Conservation (phyloP, 2,329 filamentous ascomycete genomes). For the Thermothelomyces thermophilus region DNA sequence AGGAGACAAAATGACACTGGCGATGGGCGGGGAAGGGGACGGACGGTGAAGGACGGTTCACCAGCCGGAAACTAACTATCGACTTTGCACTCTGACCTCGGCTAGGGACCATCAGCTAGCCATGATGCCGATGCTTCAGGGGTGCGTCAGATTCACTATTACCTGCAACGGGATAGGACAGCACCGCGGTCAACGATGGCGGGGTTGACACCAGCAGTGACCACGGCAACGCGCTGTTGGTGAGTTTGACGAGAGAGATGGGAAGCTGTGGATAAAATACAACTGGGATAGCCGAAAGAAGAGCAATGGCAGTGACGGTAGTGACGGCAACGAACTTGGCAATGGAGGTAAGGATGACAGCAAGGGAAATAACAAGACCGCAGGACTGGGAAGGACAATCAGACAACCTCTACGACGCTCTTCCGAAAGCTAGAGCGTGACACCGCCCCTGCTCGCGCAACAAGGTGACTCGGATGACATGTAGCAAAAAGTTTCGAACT, state of each 20-base stretch:
- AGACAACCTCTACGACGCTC: too few species aligned
- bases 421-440: too few species aligned
- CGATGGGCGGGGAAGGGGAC: conserved; percentile 32
- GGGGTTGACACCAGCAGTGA: neutral
- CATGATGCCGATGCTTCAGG: conserved; percentile 39
- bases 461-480: too few species aligned
- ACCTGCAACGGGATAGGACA: conserved; percentile 22
- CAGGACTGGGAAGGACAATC: too few species aligned
- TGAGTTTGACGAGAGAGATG: too few species aligned
- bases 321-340: neutral
- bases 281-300: neutral
- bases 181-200: neutral
- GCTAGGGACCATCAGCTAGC: conserved; percentile 40
- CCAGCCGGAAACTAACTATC: conserved; percentile 38
- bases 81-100: conserved; percentile 37
- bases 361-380: neutral
- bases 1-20: conserved; percentile 37
- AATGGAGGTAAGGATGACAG: neutral
- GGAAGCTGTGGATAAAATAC: too few species aligned
- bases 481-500: too few species aligned
- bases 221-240: neutral
- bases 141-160: conserved; percentile 38
- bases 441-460: too few species aligned
- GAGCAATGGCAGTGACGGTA: neutral
- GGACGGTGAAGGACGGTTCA: conserved; percentile 35